These are phyloP conservation scores for Pisolithus microcarpus DNA, from an alignment of 768 basidiomycete species.

Conservation along the genomic window DNA sequence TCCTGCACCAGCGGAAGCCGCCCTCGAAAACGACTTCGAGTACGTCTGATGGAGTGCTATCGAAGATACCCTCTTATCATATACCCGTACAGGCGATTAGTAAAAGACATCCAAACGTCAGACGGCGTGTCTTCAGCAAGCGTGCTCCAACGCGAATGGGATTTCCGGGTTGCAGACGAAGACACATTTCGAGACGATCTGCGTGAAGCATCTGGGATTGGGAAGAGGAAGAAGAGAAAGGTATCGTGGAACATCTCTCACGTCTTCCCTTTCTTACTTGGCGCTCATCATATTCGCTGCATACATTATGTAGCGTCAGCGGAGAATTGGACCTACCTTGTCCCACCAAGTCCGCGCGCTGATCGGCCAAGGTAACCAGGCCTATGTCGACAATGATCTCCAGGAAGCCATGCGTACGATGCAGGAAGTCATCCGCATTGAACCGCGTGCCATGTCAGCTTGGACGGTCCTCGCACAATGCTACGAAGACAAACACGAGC, in stretches of 20 bases:
- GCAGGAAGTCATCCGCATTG: conserved; percentile 90
- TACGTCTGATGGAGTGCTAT: conserved; percentile 15
- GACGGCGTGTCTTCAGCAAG: conserved; percentile 39
- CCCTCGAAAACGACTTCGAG: conserved; percentile 57
- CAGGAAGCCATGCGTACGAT: conserved; percentile 68
- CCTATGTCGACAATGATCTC: conserved; percentile 67
- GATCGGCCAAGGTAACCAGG: conserved; percentile 82
- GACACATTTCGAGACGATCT: conserved; percentile 70
- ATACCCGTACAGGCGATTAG: conserved; percentile 46
- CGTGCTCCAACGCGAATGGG: conserved; percentile 59
- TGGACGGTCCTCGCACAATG: conserved; percentile 88
- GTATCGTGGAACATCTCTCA: too few species aligned
- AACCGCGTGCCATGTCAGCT: conserved; percentile 74
- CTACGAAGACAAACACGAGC: conserved; percentile 65
- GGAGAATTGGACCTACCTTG: conserved; percentile 48
- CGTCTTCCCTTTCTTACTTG: too few species aligned
- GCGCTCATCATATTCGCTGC: background rate
- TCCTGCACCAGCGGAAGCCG: conserved; percentile 3
- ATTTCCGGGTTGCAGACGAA: conserved; percentile 60
- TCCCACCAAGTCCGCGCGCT: conserved; percentile 67
- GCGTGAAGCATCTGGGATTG: conserved; percentile 67
- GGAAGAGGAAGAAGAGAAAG: conserved; percentile 43
- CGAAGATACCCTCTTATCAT: background rate
- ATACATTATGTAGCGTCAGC: conserved; percentile 26
- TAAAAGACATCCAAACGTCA: conserved; percentile 53